Conservation (phyloP, 2,329 filamentous ascomycete species). For the Penicillium olsonii region DNA sequence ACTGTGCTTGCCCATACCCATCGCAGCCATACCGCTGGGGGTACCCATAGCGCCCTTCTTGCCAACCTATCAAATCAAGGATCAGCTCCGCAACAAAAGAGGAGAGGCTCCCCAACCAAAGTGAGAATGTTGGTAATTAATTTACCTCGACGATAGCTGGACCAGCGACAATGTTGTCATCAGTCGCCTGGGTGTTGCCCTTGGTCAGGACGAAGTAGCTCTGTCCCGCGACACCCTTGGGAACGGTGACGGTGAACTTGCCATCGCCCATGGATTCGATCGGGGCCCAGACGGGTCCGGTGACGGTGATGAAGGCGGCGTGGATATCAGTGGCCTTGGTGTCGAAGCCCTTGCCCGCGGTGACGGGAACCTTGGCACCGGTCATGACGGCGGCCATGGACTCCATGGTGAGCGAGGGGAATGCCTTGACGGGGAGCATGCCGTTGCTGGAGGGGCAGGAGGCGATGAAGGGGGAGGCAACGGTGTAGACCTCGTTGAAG, state of each 20-base stretch:
- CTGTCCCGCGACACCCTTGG: slow-evolving; percentile 28
- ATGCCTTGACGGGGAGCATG: slow-evolving; percentile 61
- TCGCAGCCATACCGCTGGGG: slow-evolving; percentile 2
- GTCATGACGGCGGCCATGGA: slow-evolving; percentile 15
- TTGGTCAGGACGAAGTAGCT: slow-evolving; percentile 33
- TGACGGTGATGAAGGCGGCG: slow-evolving; percentile 26
- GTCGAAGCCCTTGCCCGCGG: slow-evolving; percentile 28
- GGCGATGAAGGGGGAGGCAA: slow-evolving; percentile 64
- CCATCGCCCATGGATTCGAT: slow-evolving; percentile 10
- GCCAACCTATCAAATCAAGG: slow-evolving; percentile 11
- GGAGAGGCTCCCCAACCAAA: neutral
- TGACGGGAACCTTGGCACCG: slow-evolving; percentile 21
- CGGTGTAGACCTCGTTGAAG: slow-evolving; percentile 62
- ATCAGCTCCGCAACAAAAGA: slow-evolving; percentile 2
- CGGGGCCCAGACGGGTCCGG: slow-evolving; percentile 21
- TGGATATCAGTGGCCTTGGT: slow-evolving; percentile 18
- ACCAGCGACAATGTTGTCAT: slow-evolving; percentile 34
- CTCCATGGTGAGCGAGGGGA: slow-evolving; percentile 50
- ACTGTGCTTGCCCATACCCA: slow-evolving; percentile 3
- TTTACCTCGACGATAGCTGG: slow-evolving; percentile 36
- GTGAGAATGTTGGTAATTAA: neutral
- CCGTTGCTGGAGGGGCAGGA: slow-evolving; percentile 58
- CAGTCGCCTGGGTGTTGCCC: slow-evolving; percentile 21
- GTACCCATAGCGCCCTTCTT: slow-evolving; percentile 8
- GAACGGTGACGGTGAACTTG: slow-evolving; percentile 26